Base-by-base conservation (phyloP, 2,329 filamentous ascomycete genomes). In the Fusarium sp. region DNA sequence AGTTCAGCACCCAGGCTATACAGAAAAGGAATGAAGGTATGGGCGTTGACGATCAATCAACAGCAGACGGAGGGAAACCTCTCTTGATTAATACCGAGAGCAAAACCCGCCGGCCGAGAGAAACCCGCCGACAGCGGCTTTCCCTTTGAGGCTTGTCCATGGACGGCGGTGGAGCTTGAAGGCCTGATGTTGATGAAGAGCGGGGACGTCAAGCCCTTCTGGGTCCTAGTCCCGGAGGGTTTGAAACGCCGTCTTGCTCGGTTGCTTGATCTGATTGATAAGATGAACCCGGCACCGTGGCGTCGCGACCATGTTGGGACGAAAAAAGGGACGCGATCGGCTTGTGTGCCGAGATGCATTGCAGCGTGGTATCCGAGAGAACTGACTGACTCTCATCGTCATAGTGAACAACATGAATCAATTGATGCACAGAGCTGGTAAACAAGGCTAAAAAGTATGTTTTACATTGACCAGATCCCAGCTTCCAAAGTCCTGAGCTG, bases 241-340 rank as follows among this genome's bases (percentile, higher is more conserved):
- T 46, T 8, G 34, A 56, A 39, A 41, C 44, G 30, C n/a, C 16
- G n/a, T 18, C 27, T 31, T 16, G 40, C 28, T 51, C 12, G 6
- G 27, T 37, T 11, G 39, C 2, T 40, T 56, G 60, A 65, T 72
- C 15, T 34, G 72, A 73, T 73, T 69, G 72, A 73, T 73, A 73
- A 73, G 69, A 73, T 71, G 55, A 15, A 50, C 11, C 51, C 40
- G 10, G 15, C 3, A 7, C 28, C 23, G 31, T 37, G 40, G 28
- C 39, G 43, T 41, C 39, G 11, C 50, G 23, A 40, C 18, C 39
- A 11, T 44, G 40, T 63, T 56, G 43, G 47, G 62, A 68, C 12
- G 50, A 66, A 64, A 60, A 30, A 18, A 13, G 37, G 12, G 34
- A 18, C 39, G 31, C 47, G n/a, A 27, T 53, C 30, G 23, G 39